Evolutionary conservation across 768 basidiomycete genomes (phyloP), one percentile per base, ranked within the genome.

Genomic region (Hebeloma cylindrosporum): DNA sequence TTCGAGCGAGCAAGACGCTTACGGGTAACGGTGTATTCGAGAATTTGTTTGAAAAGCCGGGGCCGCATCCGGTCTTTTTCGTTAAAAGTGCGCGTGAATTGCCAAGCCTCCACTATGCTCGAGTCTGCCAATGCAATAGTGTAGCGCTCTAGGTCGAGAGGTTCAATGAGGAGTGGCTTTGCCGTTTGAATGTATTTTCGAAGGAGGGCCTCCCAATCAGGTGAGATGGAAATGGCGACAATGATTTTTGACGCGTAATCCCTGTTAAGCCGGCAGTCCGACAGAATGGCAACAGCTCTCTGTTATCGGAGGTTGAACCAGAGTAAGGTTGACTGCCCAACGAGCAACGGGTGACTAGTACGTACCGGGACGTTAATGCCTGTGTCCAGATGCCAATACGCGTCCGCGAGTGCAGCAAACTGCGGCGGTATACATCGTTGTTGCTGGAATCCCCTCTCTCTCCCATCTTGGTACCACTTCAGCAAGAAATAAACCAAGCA

Each of bases 341-440:
- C 2, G 29, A 5, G 21, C 23, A 35, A 36, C 25, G 32, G 36
- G 4, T 17, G 23, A 17, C 27, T 5, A 31, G 17, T 7, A 77
- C 85, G 51, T 62, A 90, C 88, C 35, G 75, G 61, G 39, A 85
- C 60, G 32, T 81, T 69, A n/a, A 74, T 69, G 8, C 85, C 86
- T 2, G 79, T 74, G 64, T 93, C 90, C 47, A 93, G 67, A 60
- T 79, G 67, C 85, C 86, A 93, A 67, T 92, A 92, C 57, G 90
- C 89, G 66, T 88, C 84, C n/a, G 86, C 79, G 35, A 92, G 73
- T 3, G 74, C 67, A 5, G 75, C 71, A 56, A 90, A 91, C 54
- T 90, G 89, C 2, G 87, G 83, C 3, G 86, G 81, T 48, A 93
- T 83, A 54, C 75, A 79, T 21, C 75, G 67, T 61, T 78, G 62